A percentile compares a stretch with the other conserved stretches of the same genome.
phyloP scores from a whole-genome alignment of 257 asterid genomes.

The Ocimum tenuiflorum region DNA sequence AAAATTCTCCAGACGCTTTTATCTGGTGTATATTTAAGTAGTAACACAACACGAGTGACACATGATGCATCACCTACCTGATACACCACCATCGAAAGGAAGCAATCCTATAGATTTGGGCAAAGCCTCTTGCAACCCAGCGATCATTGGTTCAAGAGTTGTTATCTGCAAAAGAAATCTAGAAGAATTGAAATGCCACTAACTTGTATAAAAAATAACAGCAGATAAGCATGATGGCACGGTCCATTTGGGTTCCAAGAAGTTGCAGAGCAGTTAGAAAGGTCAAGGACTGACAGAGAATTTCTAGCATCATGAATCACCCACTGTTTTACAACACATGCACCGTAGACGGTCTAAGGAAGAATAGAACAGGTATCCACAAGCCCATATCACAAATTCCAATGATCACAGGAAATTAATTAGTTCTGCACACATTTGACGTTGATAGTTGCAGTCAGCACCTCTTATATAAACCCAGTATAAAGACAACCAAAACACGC shows the following conservation, averaged over 20 bases:
- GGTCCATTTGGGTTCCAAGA: too few relatives aligned
- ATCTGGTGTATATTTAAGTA: not conserved
- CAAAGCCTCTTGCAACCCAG: slow-evolving; percentile 79
- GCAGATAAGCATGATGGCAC: too few relatives aligned
- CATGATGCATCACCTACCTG: slow-evolving; percentile 44
- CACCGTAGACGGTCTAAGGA: too few relatives aligned
- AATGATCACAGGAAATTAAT: too few relatives aligned
- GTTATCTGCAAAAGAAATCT: slow-evolving; percentile 54
- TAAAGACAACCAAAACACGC: slow-evolving; percentile 1
- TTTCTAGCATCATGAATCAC: too few relatives aligned
- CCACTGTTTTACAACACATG: too few relatives aligned
- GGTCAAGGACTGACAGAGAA: too few relatives aligned
- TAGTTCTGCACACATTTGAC: too few relatives aligned
- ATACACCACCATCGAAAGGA: slow-evolving; percentile 90
- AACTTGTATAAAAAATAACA: too few relatives aligned
- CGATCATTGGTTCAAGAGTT: slow-evolving; percentile 75
- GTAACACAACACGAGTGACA: not conserved
- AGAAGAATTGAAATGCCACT: slow-evolving; percentile 1
- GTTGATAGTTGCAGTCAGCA: not conserved
- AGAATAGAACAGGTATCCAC: too few relatives aligned
- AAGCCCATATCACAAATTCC: too few relatives aligned
- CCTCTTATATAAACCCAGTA: not conserved
- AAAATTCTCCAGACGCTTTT: not conserved
- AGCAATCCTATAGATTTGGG: slow-evolving; percentile 92
- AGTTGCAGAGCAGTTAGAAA: too few relatives aligned